phyloP scores from a whole-genome alignment of 306 rosid genomes.

The Prunus persica region Prunus_persica_NCBIv2 NC_034016.1:17861501-17862000 shows the following conservation, averaged over 20 bases:
- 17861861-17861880: constrained; percentile 5
- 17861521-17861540: no score
- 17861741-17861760: neutral
- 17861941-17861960: neutral
- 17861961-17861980: no score
- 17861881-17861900: neutral
- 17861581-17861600: no score
- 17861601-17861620: no score
- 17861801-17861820: neutral
- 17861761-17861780: neutral
- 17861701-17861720: neutral
- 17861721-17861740: neutral
- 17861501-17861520: no score
- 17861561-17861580: no score
- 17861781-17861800: neutral
- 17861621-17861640: no score
- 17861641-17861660: no score
- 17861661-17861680: neutral
- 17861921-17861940: neutral
- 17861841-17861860: neutral
- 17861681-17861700: neutral
- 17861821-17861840: neutral
- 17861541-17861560: no score
- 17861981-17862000: no score
- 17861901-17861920: constrained; percentile 1